Conservation (phyloP, 2,329 filamentous ascomycete genomes). For the Acephala macrosclerotiorum region DNA sequence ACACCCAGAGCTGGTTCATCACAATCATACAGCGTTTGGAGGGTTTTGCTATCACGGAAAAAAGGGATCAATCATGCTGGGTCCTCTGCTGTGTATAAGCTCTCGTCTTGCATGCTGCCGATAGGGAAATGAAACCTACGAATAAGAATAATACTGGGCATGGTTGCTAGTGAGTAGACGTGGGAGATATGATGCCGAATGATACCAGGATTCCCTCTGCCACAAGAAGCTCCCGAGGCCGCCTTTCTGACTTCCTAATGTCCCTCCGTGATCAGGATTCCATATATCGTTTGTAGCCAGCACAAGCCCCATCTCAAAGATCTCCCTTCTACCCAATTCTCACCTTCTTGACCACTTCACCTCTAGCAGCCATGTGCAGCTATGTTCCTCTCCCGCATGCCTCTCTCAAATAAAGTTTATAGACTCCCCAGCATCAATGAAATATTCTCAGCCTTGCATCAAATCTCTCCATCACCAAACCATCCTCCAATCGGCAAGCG, state of each 20-base stretch:
- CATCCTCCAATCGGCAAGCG: not conserved
- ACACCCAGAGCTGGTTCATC: slow-evolving; percentile 42
- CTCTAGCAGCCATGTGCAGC: no score
- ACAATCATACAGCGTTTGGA: slow-evolving; percentile 37
- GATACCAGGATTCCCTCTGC: slow-evolving; percentile 5
- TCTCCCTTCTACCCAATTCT: not conserved
- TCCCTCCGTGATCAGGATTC: not conserved
- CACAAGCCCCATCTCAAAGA: no score
- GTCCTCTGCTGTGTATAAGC: slow-evolving; percentile 44
- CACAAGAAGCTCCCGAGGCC: not conserved
- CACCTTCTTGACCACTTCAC: not conserved
- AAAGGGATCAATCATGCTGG: slow-evolving; percentile 40
- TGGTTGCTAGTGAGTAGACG: slow-evolving; percentile 14
- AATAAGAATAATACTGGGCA: slow-evolving; percentile 26
- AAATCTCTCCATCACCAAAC: not conserved
- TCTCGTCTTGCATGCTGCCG: slow-evolving; percentile 43
- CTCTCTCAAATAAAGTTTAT: not conserved
- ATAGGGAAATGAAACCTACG: slow-evolving; percentile 44
- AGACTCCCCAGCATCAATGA: not conserved
- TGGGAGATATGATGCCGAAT: not conserved
- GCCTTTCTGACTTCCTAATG: not conserved
- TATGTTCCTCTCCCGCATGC: no score
- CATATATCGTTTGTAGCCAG: no score
- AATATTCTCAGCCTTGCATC: slow-evolving; percentile 21
- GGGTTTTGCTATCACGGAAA: slow-evolving; percentile 40